A percentile compares a stretch with the other conserved stretches of the same genome.
phyloP scores from a whole-genome alignment of 2,329 filamentous ascomycete genomes.

The Xylaria arbuscula region DNA sequence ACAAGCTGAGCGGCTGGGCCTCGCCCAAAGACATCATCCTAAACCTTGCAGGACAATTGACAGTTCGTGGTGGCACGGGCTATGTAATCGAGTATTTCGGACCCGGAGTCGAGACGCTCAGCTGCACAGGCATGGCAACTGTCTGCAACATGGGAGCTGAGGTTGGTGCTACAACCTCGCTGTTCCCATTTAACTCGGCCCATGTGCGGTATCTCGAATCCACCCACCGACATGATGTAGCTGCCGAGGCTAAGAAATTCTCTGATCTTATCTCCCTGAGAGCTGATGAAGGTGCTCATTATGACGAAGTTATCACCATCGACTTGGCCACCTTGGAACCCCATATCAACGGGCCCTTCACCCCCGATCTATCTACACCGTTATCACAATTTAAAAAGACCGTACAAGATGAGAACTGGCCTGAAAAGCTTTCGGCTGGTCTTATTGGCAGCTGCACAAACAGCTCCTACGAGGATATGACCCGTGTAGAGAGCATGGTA shows the following conservation, averaged over 20 bases:
- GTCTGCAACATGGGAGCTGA: slow-evolving; percentile 90
- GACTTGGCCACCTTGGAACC: slow-evolving; percentile 91
- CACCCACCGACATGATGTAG: slow-evolving; percentile 80
- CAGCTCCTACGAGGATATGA: slow-evolving; percentile 99
- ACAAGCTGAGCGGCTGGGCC: slow-evolving; percentile 88
- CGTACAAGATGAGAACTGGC: slow-evolving; percentile 88
- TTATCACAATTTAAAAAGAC: slow-evolving; percentile 89
- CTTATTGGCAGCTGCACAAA: slow-evolving; percentile 99
- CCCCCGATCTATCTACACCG: slow-evolving; percentile 92
- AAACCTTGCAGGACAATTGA: slow-evolving; percentile 86
- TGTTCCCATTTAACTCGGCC: slow-evolving; percentile 90
- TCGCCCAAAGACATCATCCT: slow-evolving; percentile 97
- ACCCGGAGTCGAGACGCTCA: slow-evolving; percentile 87
- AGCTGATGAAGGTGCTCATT: slow-evolving; percentile 84
- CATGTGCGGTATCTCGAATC: slow-evolving; percentile 88
- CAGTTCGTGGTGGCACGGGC: slow-evolving; percentile 92
- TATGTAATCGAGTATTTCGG: slow-evolving; percentile 96
- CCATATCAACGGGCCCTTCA: slow-evolving; percentile 97
- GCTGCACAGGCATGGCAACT: slow-evolving; percentile 93
- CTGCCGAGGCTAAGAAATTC: slow-evolving; percentile 70
- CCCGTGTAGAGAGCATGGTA: slow-evolving; percentile 89
- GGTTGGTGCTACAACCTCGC: slow-evolving; percentile 93
- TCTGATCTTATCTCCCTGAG: slow-evolving; percentile 69
- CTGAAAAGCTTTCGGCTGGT: slow-evolving; percentile 87
- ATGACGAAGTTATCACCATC: slow-evolving; percentile 91